Percentiles rank a stretch among this genome's conserved stretches.
These are phyloP conservation scores for Fimicolochytrium jonesii DNA, from an alignment of 192 early-diverging fungal species.

Conservation along the genomic window DNA sequence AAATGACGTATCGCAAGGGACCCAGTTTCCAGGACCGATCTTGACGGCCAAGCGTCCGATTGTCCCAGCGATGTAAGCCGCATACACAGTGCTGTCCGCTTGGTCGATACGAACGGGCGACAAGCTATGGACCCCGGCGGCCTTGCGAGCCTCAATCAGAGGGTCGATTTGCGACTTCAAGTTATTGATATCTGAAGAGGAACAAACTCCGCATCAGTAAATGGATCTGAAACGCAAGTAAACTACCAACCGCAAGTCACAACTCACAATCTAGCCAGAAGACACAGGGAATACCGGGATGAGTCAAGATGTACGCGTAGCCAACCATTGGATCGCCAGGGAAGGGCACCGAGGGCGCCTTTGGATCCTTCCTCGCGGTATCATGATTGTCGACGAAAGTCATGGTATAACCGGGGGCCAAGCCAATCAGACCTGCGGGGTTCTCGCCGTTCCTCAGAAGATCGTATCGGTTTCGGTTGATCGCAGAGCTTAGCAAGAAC, in stretches of 20 bases:
- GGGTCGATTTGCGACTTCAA: background rate
- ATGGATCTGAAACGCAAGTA: too few species aligned
- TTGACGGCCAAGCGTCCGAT: background rate
- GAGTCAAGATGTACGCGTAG: slow-evolving; percentile 13
- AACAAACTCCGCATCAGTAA: too few species aligned
- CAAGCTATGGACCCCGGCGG: background rate
- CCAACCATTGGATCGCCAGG: background rate
- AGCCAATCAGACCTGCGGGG: slow-evolving; percentile 4
- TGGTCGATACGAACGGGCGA: background rate
- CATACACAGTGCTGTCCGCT: background rate
- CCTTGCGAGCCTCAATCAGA: background rate
- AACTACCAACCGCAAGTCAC: too few species aligned
- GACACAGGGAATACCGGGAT: slow-evolving; percentile 8
- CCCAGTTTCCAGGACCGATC: background rate
- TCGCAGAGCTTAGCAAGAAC: background rate
- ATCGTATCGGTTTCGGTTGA: background rate
- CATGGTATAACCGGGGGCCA: background rate
- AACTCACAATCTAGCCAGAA: too few species aligned
- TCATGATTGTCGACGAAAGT: slow-evolving; percentile 19
- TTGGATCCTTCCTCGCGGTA: too few species aligned
- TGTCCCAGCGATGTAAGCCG: background rate
- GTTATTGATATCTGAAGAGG: background rate
- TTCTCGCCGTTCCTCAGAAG: background rate
- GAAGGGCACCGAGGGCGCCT: too few species aligned
- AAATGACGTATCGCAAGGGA: too few species aligned